These are phyloP conservation scores for Coemansia sp. DNA, from an alignment of 192 early-diverging fungal species.

Conservation along the genomic window DNA sequence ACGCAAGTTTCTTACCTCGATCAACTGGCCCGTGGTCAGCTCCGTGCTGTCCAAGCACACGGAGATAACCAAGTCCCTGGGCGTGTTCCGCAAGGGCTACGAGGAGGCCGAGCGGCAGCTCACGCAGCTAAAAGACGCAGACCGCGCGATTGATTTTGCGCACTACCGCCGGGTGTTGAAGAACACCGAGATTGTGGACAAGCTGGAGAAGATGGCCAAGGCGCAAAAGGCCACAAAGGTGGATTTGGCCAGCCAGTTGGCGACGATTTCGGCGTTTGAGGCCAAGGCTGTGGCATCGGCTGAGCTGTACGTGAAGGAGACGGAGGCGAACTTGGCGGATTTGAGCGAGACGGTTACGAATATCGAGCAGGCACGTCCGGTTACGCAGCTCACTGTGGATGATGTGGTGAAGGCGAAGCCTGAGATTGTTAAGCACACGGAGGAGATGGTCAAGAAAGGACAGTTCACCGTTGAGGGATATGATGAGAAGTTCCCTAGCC, in stretches of 20 bases:
- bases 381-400: slow-evolving; percentile 90
- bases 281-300: slow-evolving; percentile 71
- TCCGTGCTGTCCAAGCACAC: slow-evolving; percentile 76
- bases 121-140: slow-evolving; percentile 77
- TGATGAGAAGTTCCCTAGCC: slow-evolving; percentile 89
- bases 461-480: slow-evolving; percentile 92
- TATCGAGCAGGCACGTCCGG: slow-evolving; percentile 91
- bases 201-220: slow-evolving; percentile 83
- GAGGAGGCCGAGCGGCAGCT: slow-evolving; percentile 84
- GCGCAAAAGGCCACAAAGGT: slow-evolving; percentile 78
- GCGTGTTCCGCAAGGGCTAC: slow-evolving; percentile 93
- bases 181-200: slow-evolving; percentile 87
- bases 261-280: slow-evolving; percentile 75
- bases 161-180: slow-evolving; percentile 84
- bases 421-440: slow-evolving; percentile 83
- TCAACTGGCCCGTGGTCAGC: slow-evolving; percentile 89
- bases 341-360: slow-evolving; percentile 86
- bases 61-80: slow-evolving; percentile 83
- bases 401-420: slow-evolving; percentile 93
- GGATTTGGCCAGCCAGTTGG: slow-evolving; percentile 82
- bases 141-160: slow-evolving; percentile 81
- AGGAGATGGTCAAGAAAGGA: slow-evolving; percentile 88
- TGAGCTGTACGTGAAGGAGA: slow-evolving; percentile 78
- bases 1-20: slow-evolving; percentile 64
- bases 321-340: slow-evolving; percentile 82